Evolutionary conservation across 768 basidiomycete genomes (phyloP).

Genomic region (Russula emetica): DNA sequence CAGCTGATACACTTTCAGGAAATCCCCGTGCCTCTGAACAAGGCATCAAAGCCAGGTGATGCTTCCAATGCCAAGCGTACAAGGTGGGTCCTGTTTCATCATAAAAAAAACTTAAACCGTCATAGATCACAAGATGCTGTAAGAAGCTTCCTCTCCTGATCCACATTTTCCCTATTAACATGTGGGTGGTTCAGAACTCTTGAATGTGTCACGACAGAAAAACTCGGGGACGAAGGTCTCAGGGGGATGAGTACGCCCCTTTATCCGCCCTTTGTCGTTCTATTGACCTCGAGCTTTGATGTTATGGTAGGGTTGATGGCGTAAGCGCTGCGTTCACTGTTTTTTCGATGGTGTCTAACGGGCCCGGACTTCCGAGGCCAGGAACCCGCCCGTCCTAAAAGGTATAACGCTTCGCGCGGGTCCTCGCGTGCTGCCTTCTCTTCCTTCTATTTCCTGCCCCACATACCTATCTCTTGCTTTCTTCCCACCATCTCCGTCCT

Average conservation of each 20-base stretch:
- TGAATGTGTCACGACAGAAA: constrained; percentile 5
- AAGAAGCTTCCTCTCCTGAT: constrained; percentile 20
- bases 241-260: constrained; percentile 31
- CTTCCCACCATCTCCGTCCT: constrained; percentile 20
- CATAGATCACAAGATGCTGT: constrained; percentile 18
- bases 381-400: constrained; percentile 27
- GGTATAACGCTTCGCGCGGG: constrained; percentile 23
- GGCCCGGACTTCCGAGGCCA: constrained; percentile 20
- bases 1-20: constrained; percentile 11
- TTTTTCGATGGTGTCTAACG: constrained; percentile 6
- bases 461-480: constrained; percentile 3
- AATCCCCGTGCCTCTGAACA: constrained; percentile 28
- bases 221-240: constrained; percentile 15
- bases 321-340: constrained; percentile 11
- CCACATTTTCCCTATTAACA: constrained; percentile 5
- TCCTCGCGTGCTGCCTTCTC: constrained; percentile 9
- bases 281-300: neutral
- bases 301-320: constrained; percentile 10
- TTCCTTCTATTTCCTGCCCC: constrained; percentile 9
- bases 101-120: neutral
- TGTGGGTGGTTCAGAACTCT: constrained; percentile 2
- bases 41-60: constrained; percentile 18
- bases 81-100: constrained; percentile 15
- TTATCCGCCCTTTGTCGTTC: neutral
- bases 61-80: constrained; percentile 18